A percentile compares a stretch with the other conserved stretches of the same genome.
These are phyloP conservation scores for Backusella circina DNA, from an alignment of 192 early-diverging fungal species.

Conservation along the genomic window DNA sequence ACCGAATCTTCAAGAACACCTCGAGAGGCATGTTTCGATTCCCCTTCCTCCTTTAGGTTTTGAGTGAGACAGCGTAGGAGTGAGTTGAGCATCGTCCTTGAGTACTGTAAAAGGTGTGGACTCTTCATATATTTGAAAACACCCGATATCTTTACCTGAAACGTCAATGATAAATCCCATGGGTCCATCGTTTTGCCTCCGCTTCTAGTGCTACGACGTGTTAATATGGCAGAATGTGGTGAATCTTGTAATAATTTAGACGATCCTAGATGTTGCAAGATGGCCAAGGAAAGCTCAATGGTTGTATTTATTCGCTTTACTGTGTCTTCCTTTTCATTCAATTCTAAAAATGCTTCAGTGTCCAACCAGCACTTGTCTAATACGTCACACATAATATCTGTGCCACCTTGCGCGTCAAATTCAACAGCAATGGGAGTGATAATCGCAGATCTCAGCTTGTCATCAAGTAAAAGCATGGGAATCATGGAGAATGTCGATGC, in stretches of 20 bases:
- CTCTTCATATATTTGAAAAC: constrained; percentile 65
- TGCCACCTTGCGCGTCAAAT: constrained; percentile 54
- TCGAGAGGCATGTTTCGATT: constrained; percentile 19
- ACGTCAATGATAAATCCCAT: constrained; percentile 45
- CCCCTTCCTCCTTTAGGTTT: constrained; percentile 71
- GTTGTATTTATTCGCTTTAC: constrained; percentile 40
- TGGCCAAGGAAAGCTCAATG: constrained; percentile 53
- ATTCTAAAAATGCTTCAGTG: constrained; percentile 22
- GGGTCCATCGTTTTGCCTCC: not conserved
- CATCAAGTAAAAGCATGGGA: constrained; percentile 57
- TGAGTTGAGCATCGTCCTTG: constrained; percentile 50
- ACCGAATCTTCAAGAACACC: not conserved
- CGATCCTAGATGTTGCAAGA: constrained; percentile 68
- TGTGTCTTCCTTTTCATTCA: not conserved
- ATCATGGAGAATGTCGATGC: constrained; percentile 49
- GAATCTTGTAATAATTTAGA: constrained; percentile 71
- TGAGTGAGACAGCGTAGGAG: constrained; percentile 62
- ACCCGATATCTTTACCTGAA: constrained; percentile 57
- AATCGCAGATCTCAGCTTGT: constrained; percentile 49
- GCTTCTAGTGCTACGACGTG: constrained; percentile 32
- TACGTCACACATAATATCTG: constrained; percentile 41
- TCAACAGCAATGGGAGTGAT: constrained; percentile 58
- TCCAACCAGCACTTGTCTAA: constrained; percentile 46
- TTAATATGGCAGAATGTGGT: constrained; percentile 57
- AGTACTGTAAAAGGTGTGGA: constrained; percentile 49